A percentile compares a stretch with the other conserved stretches of the same genome.
Evolutionary conservation across 2,329 filamentous ascomycete species (phyloP).

Genomic region (Trichoderma pleuroti): DNA sequence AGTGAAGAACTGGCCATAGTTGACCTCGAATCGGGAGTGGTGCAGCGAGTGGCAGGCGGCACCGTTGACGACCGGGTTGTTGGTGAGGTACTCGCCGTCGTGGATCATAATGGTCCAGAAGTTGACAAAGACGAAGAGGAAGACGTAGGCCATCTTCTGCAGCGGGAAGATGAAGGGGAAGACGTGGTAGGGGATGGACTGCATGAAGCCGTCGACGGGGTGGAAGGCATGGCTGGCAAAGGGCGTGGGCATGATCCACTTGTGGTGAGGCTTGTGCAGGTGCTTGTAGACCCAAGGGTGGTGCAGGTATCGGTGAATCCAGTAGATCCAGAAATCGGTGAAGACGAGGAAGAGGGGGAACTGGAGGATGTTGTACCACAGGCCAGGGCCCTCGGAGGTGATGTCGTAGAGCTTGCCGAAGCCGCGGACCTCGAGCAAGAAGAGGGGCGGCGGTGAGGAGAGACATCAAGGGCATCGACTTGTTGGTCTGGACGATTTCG

Average conservation of each 20-base stretch:
- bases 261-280: constrained; percentile 96
- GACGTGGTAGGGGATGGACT: constrained; percentile 87
- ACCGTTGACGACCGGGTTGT: constrained; percentile 89
- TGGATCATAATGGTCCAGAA: constrained; percentile 97
- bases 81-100: constrained; percentile 89
- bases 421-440: constrained; percentile 78
- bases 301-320: constrained; percentile 83
- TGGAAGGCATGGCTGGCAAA: constrained; percentile 94
- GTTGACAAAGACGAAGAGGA: constrained; percentile 88
- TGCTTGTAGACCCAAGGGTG: constrained; percentile 74
- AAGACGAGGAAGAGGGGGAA: constrained; percentile 86
- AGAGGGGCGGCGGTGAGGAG: constrained; percentile 76
- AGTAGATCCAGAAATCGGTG: constrained; percentile 88
- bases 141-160: constrained; percentile 84
- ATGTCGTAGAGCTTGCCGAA: constrained; percentile 84
- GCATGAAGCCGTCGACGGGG: constrained; percentile 83
- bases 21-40: constrained; percentile 59
- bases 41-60: constrained; percentile 83
- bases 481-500: constrained; percentile 78
- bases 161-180: constrained; percentile 92
- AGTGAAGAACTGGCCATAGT: constrained; percentile 93
- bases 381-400: constrained; percentile 69
- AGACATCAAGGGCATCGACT: constrained; percentile 77
- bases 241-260: constrained; percentile 98
- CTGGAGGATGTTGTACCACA: constrained; percentile 75